Conservation (phyloP, 495 filamentous ascomycete species). For the Aspergillus affinis region DNA sequence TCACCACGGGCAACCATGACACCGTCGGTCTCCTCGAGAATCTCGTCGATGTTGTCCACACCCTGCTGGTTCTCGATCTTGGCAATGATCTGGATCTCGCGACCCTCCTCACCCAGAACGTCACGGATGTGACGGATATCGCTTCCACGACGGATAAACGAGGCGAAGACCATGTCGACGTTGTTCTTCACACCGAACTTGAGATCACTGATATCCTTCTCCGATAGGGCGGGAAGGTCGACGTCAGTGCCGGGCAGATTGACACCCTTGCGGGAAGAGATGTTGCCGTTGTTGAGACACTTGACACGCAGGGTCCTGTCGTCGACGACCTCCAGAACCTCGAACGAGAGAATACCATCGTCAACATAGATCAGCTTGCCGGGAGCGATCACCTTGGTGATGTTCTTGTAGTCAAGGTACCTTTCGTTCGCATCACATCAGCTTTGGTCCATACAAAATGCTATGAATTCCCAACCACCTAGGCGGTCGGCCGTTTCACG, state of each 20-base stretch:
- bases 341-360: constrained; percentile 93
- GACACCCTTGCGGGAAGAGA: constrained; percentile 97
- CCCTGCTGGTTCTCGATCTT: constrained; percentile 99
- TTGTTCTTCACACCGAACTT: constrained; percentile 95
- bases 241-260: constrained; percentile 98
- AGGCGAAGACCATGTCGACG: constrained; percentile 98
- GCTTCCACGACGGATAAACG: constrained; percentile 89
- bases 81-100: constrained; percentile 98
- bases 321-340: constrained; percentile 84
- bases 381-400: constrained; percentile 93
- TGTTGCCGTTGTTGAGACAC: constrained; percentile 95
- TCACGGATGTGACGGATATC: constrained; percentile 92
- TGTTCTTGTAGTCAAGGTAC: constrained; percentile 99
- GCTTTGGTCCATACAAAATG: not conserved
- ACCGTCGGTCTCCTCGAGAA: constrained; percentile 93
- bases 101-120: constrained; percentile 87
- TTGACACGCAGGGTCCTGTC: constrained; percentile 80
- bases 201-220: constrained; percentile 94
- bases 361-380: constrained; percentile 98
- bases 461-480: not conserved
- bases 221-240: constrained; percentile 95
- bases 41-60: constrained; percentile 98
- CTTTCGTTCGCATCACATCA: constrained; percentile 39
- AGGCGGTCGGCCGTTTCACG: not conserved
- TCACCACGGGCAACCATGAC: constrained; percentile 99